A percentile compares a stretch with the other conserved stretches of the same genome.
These are phyloP conservation scores for Chaetoceros tenuissimus DNA, from an alignment of 108 stramenopile species.

Conservation along the genomic window DNA sequence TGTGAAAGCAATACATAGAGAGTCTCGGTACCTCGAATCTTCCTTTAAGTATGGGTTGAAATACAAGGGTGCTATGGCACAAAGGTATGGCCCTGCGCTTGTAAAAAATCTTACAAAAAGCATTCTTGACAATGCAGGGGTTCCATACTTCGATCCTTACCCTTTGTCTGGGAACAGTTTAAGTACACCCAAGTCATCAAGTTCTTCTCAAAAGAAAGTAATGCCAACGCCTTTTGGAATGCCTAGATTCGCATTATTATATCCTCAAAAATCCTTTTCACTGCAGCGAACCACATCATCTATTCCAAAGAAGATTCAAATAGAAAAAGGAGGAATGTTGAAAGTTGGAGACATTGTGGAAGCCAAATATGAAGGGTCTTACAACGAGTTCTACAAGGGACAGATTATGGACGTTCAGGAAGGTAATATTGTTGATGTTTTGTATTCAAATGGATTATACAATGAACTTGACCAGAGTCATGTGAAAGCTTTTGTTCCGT, in stretches of 20 bases:
- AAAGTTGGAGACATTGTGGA: conserved; percentile 18
- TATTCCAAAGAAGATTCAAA: not conserved
- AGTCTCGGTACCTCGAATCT: not conserved
- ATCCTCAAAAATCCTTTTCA: too few species aligned
- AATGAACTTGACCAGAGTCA: not conserved
- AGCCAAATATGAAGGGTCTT: not conserved
- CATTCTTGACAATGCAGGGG: not conserved
- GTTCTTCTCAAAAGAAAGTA: not conserved
- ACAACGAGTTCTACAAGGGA: conserved; percentile 10
- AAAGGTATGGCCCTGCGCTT: not conserved
- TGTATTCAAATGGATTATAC: conserved; percentile 7
- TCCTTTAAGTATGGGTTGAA: not conserved
- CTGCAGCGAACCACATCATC: not conserved
- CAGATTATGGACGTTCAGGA: not conserved
- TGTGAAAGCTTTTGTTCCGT: not conserved
- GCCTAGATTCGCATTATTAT: not conserved
- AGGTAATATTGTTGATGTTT: conserved; percentile 1
- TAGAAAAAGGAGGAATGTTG: conserved; percentile 5
- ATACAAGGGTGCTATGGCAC: not conserved
- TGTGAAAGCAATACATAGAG: not conserved
- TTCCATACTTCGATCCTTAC: not conserved
- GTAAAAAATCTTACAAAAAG: not conserved
- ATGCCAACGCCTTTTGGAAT: too few species aligned
- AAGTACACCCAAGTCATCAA: too few species aligned
- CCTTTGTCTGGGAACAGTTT: not conserved